These are phyloP conservation scores for Hypoxylon trugodes DNA, from an alignment of 495 filamentous ascomycete species.

Conservation along the genomic window DNA sequence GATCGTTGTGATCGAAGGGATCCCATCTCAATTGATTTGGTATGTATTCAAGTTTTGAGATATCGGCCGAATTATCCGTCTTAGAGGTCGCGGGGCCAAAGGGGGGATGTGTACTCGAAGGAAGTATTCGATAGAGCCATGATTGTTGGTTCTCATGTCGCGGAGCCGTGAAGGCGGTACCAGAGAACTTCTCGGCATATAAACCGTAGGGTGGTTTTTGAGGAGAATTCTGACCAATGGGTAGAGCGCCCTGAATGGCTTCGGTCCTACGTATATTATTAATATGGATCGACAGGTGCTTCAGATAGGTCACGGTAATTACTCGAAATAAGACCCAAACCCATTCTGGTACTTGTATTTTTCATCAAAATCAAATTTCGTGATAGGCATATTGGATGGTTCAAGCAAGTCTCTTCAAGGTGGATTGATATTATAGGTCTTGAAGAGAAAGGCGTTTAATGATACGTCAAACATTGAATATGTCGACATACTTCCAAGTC, in stretches of 20 bases:
- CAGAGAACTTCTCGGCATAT: constrained; percentile 93
- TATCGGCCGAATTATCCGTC: constrained; percentile 25
- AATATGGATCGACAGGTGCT: background rate
- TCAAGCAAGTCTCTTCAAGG: background rate
- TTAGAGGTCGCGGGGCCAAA: constrained; percentile 62
- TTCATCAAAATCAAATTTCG: constrained; percentile 61
- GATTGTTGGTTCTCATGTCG: constrained; percentile 88
- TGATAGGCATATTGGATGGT: constrained; percentile 63
- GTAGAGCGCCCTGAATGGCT: constrained; percentile 57
- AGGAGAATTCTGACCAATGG: constrained; percentile 80
- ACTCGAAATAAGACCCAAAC: constrained; percentile 71
- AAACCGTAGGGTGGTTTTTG: constrained; percentile 86
- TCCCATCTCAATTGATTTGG: constrained; percentile 94
- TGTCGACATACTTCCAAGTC: constrained; percentile 15
- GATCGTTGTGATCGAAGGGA: constrained; percentile 78
- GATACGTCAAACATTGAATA: constrained; percentile 3
- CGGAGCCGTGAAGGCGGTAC: constrained; percentile 91
- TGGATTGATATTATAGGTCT: constrained; percentile 3
- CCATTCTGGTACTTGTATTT: constrained; percentile 75
- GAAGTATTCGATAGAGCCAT: constrained; percentile 94
- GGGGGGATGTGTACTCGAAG: constrained; percentile 80
- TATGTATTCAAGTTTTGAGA: constrained; percentile 67
- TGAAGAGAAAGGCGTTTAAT: background rate
- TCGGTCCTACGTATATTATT: constrained; percentile 48
- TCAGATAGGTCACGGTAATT: constrained; percentile 12